Conservation (phyloP, 2,329 filamentous ascomycete species). For the Colletotrichum tropicicola region DNA sequence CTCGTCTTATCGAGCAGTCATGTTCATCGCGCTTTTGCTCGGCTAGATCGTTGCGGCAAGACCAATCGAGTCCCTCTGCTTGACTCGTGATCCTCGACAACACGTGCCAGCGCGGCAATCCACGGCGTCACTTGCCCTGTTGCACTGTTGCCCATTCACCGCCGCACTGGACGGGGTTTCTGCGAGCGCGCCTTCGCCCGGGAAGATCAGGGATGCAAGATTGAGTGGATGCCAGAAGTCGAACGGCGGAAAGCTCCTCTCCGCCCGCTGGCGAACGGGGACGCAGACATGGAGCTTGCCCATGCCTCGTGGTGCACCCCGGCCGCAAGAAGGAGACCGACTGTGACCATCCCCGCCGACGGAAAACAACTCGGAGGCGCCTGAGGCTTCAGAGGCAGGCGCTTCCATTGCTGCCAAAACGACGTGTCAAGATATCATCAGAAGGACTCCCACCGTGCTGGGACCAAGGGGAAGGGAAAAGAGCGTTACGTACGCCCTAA, state of each 20-base stretch:
- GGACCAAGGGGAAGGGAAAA: not conserved
- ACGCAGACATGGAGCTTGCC: too few species aligned
- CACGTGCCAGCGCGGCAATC: not conserved
- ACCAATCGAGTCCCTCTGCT: not conserved
- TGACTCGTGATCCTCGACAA: conserved; percentile 1
- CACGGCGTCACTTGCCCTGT: not conserved
- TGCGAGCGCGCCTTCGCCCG: not conserved
- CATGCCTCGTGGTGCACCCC: too few species aligned
- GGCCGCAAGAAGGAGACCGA: too few species aligned
- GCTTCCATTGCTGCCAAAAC: not conserved
- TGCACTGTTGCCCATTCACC: not conserved
- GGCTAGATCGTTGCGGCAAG: not conserved
- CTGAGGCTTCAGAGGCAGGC: not conserved
- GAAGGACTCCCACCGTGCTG: not conserved
- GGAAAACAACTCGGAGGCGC: not conserved
- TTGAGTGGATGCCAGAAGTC: not conserved
- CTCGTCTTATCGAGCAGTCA: not conserved
- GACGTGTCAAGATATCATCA: not conserved
- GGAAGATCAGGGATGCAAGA: not conserved
- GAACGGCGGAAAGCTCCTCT: conserved; percentile 20
- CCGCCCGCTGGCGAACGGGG: too few species aligned
- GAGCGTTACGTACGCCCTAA: conserved; percentile 25
- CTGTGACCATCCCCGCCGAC: not conserved
- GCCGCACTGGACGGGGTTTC: not conserved
- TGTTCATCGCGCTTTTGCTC: not conserved